These are phyloP conservation scores for Plantago coronopus DNA, from an alignment of 305 asterid species.

Conservation along the genomic window DNA sequence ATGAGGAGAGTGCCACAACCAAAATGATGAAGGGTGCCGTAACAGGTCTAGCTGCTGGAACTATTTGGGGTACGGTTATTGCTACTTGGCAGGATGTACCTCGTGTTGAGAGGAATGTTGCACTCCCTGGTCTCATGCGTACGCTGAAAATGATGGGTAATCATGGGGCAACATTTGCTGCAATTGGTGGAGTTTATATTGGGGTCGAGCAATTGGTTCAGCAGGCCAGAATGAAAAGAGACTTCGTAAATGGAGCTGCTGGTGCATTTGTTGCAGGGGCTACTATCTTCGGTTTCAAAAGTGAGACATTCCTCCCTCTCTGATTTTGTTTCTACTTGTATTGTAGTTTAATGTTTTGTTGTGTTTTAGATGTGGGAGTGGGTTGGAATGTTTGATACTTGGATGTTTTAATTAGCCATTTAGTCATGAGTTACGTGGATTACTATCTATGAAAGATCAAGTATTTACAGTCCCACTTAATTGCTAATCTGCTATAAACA, in stretches of 20 bases:
- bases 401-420: no score
- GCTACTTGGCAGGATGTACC: slow-evolving; percentile 99
- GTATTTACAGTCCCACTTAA: no score
- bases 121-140: slow-evolving; percentile 89
- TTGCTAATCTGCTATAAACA: no score
- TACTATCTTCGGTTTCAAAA: slow-evolving; percentile 75
- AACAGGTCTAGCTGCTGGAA: slow-evolving; percentile 70
- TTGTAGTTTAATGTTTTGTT: background rate
- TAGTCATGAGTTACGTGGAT: no score
- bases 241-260: slow-evolving; percentile 85
- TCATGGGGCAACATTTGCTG: slow-evolving; percentile 87
- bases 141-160: slow-evolving; percentile 95
- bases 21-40: slow-evolving; percentile 77
- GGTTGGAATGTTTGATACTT: background rate
- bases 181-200: slow-evolving; percentile 84
- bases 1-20: slow-evolving; percentile 50
- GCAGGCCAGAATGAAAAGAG: slow-evolving; percentile 76
- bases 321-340: background rate
- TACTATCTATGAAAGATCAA: no score
- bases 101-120: slow-evolving; percentile 88
- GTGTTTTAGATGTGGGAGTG: background rate
- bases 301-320: slow-evolving; percentile 31
- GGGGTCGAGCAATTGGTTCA: slow-evolving; percentile 79
- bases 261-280: slow-evolving; percentile 96
- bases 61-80: slow-evolving; percentile 81